Conservation (phyloP, 441 rosid species). For the Biscutella auriculata region DNA sequence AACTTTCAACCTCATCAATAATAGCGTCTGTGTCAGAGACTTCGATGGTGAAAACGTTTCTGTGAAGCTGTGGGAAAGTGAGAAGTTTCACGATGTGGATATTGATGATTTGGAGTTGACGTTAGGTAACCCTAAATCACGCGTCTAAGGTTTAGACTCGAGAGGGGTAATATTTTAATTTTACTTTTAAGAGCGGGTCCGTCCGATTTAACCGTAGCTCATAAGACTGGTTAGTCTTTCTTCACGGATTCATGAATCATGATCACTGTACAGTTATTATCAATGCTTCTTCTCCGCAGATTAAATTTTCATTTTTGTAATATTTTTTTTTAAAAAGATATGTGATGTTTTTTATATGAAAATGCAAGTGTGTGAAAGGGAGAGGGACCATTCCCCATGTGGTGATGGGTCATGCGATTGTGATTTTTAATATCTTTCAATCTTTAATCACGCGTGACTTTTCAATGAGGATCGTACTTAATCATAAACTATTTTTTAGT, state of each 20-base stretch:
- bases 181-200: not conserved
- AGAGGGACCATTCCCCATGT: conserved; percentile 19
- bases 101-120: conserved; percentile 53
- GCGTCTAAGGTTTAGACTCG: conserved; percentile 1
- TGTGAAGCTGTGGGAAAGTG: conserved; percentile 65
- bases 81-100: conserved; percentile 50
- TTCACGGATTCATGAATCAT: no score
- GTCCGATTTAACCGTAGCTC: conserved; percentile 4
- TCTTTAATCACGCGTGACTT: conserved; percentile 2
- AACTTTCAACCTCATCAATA: conserved; percentile 49
- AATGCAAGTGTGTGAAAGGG: conserved; percentile 8
- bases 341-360: no score
- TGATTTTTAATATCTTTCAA: not conserved
- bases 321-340: no score
- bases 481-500: not conserved
- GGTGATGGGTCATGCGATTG: conserved; percentile 18
- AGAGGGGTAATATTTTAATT: not conserved
- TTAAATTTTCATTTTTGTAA: no score
- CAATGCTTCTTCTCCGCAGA: not conserved
- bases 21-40: conserved; percentile 14
- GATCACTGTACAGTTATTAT: conserved; percentile 10
- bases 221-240: not conserved
- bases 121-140: conserved; percentile 20
- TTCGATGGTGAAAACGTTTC: conserved; percentile 21
- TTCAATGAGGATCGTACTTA: not conserved